These are phyloP conservation scores for Candida glucosophila DNA, from an alignment of 1,139 yeast species.

Conservation along the genomic window DNA sequence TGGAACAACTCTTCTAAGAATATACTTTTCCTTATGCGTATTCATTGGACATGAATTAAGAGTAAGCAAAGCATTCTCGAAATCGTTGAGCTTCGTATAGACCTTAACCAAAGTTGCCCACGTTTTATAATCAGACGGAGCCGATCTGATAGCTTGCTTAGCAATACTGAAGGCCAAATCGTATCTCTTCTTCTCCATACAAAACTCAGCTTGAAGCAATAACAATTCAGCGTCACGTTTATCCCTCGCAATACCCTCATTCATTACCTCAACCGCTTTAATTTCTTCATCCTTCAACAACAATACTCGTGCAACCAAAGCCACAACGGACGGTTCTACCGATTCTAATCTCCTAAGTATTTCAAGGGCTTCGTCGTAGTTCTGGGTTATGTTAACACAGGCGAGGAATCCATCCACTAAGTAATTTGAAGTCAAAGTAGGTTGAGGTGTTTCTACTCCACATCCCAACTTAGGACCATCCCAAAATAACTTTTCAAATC, in stretches of 20 bases:
- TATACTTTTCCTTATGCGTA: slow-evolving; percentile 54
- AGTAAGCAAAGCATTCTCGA: slow-evolving; percentile 68
- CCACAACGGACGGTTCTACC: slow-evolving; percentile 42
- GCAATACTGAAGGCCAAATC: slow-evolving; percentile 74
- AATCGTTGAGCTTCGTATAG: slow-evolving; percentile 64
- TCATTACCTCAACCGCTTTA: slow-evolving; percentile 62
- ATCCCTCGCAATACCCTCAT: slow-evolving; percentile 46
- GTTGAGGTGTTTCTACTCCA: slow-evolving; percentile 59
- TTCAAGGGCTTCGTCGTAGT: slow-evolving; percentile 50
- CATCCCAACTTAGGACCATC: slow-evolving; percentile 63
- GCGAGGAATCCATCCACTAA: slow-evolving; percentile 68
- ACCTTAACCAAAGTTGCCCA: slow-evolving; percentile 75
- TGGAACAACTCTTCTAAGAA: slow-evolving; percentile 49
- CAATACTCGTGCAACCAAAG: slow-evolving; percentile 48
- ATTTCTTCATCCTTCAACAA: slow-evolving; percentile 64
- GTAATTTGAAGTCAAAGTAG: slow-evolving; percentile 63
- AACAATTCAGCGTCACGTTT: slow-evolving; percentile 57
- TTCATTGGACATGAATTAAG: slow-evolving; percentile 93
- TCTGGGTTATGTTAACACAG: slow-evolving; percentile 57
- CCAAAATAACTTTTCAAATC: slow-evolving; percentile 56
- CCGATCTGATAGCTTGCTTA: slow-evolving; percentile 63
- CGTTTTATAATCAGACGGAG: slow-evolving; percentile 78
- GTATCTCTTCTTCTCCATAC: slow-evolving; percentile 54
- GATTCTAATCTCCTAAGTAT: slow-evolving; percentile 36
- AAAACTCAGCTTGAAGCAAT: slow-evolving; percentile 62